Evolutionary conservation across 2,329 filamentous ascomycete genomes (phyloP).

Genomic region (Cephalotrichum gorgonifer): DNA sequence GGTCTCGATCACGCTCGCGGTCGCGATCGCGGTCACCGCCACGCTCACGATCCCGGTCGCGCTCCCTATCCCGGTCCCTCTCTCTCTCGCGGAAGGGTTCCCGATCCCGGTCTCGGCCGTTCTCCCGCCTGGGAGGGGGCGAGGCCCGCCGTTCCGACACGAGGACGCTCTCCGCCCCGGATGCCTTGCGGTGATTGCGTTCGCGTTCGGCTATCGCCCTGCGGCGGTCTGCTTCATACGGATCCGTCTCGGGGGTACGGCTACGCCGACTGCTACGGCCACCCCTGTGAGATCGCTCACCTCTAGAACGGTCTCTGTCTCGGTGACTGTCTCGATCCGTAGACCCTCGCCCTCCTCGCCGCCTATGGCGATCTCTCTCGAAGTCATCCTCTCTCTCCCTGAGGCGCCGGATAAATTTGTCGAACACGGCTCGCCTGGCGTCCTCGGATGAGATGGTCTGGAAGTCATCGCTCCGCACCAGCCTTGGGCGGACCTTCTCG

Average conservation of each 20-base stretch:
- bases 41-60: too few relatives aligned
- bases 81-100: conserved; percentile 23
- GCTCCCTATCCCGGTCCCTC: conserved; percentile 21
- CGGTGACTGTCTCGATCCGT: conserved; percentile 44
- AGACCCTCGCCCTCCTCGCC: conserved; percentile 47
- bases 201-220: conserved; percentile 92
- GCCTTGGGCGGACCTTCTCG: conserved; percentile 72
- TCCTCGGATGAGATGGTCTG: conserved; percentile 75
- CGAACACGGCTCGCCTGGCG: conserved; percentile 71
- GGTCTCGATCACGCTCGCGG: conserved; percentile 25
- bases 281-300: conserved; percentile 51
- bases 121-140: conserved; percentile 30
- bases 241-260: conserved; percentile 83
- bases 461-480: conserved; percentile 78
- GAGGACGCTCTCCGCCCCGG: conserved; percentile 54
- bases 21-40: conserved; percentile 25
- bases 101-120: conserved; percentile 23
- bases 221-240: conserved; percentile 90
- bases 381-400: conserved; percentile 81
- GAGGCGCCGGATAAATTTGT: conserved; percentile 83
- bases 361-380: conserved; percentile 54
- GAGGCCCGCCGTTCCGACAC: conserved; percentile 37
- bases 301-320: conserved; percentile 45
- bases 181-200: conserved; percentile 78
- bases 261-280: conserved; percentile 54